These are phyloP conservation scores for Russula compacta DNA, from an alignment of 768 basidiomycete species.

Conservation along the genomic window DNA sequence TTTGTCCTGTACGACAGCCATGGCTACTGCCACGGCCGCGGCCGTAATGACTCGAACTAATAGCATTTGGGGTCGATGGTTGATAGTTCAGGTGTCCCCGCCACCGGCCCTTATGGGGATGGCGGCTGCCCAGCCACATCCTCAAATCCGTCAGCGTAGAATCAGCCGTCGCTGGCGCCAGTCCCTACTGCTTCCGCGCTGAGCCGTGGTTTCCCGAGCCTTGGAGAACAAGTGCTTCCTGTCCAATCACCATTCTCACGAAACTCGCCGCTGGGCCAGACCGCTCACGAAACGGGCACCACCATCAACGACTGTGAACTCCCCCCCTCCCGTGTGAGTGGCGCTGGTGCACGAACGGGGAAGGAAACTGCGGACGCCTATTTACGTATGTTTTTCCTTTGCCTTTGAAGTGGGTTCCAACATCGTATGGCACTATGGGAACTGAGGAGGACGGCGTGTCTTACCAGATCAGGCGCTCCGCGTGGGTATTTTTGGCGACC, in stretches of 20 bases:
- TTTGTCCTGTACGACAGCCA: background rate
- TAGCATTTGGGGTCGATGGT: no score
- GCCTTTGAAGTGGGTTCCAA: background rate
- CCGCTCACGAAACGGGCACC: background rate
- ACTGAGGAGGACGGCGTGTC: background rate
- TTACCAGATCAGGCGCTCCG: background rate
- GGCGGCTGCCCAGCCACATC: no score
- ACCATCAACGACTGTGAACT: background rate
- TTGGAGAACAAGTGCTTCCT: background rate
- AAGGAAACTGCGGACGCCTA: background rate
- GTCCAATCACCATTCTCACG: background rate
- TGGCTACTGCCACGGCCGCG: background rate
- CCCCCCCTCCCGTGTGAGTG: background rate
- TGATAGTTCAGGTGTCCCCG: no score
- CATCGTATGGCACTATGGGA: background rate
- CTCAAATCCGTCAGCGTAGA: background rate
- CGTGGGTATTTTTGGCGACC: background rate
- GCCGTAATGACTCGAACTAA: background rate
- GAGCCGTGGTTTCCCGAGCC: background rate
- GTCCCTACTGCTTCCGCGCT: background rate
- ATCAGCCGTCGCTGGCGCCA: background rate
- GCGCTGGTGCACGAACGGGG: background rate
- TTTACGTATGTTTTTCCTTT: background rate
- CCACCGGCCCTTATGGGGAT: no score
- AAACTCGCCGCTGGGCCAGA: constrained; percentile 1